These are phyloP conservation scores for Teunomyces barrocoloradensis DNA, from an alignment of 805 yeast species.

Conservation along the genomic window DNA sequence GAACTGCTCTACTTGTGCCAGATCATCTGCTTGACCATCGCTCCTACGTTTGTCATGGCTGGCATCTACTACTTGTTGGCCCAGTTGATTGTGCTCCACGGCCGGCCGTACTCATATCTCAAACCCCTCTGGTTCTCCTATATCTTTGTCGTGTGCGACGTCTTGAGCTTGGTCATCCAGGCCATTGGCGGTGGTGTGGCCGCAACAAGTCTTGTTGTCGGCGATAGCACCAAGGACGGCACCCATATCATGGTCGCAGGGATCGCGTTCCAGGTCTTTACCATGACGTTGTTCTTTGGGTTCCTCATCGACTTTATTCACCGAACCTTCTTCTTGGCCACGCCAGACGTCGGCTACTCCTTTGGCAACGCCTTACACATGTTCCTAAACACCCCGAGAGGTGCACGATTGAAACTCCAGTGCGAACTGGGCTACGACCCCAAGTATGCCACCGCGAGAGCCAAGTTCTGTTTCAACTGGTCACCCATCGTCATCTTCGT, in stretches of 20 bases:
- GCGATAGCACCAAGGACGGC: conserved; percentile 42
- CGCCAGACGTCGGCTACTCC: conserved; percentile 25
- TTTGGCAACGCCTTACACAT: conserved; percentile 15
- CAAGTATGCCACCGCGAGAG: conserved; percentile 33
- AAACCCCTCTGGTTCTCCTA: conserved; percentile 62
- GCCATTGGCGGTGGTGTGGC: conserved; percentile 78
- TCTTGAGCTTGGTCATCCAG: conserved; percentile 62
- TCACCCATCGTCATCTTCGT: conserved; percentile 46
- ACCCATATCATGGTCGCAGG: conserved; percentile 75
- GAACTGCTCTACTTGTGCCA: conserved; percentile 56
- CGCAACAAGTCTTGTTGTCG: conserved; percentile 26
- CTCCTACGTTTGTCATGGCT: conserved; percentile 83
- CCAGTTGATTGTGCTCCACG: conserved; percentile 58
- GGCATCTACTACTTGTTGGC: conserved; percentile 75
- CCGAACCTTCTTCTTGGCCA: conserved; percentile 33
- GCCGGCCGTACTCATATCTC: conserved; percentile 42
- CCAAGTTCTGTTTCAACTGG: conserved; percentile 31
- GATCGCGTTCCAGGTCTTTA: conserved; percentile 68
- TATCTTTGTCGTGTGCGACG: conserved; percentile 65
- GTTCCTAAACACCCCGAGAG: conserved; percentile 21
- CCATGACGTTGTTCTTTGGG: conserved; percentile 59
- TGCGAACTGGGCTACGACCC: conserved; percentile 33
- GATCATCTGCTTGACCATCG: conserved; percentile 66
- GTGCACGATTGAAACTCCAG: conserved; percentile 14
- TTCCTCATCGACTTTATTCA: conserved; percentile 49